Base-by-base conservation (phyloP, 108 stramenopile species). In the Licmophora abbreviata region DNA sequence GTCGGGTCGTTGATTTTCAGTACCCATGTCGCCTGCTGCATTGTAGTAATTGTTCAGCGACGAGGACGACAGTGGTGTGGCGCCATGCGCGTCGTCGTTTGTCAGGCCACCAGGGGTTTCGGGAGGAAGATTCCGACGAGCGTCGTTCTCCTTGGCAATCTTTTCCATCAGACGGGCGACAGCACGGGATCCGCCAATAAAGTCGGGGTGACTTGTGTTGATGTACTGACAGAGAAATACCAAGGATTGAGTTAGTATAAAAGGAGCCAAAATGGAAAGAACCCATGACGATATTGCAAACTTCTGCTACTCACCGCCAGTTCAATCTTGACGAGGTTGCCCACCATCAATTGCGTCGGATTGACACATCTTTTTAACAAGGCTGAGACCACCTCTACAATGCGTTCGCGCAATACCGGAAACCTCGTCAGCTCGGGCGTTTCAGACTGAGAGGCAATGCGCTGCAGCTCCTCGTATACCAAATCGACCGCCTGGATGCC, bases 131-230 rank as follows among this genome's bases (percentile, higher is more conserved):
- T 17, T 33, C 9, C 44, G 46, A 34, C 45, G 42, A 24, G 35
- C 37, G 23, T 47, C 49, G 44, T 60, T 74, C 48, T 84, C 85
- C 48, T 79, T 79, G 38, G 67, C 76, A 59, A 77, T 76, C 51
- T 75, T 81, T 17, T 85, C 71, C 82, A 90, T 94, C 33, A 92
- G 56, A 32, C 67, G 58, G 15, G 92, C 85, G 27, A 95, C 94
- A 17, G 95, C 97, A 11, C 73, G 52, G 44, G 85, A 85, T 21
- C 95, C 97, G 29, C 95, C 97, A 59, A 96, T 91, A 58, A 99
- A 99, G 63, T 97, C 98, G 3, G 98, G 98, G 65, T 99, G 98
- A 54, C 86, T 88, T 7, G 98, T 97, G 69, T 99, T 99, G 56
- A 99, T 88, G 64, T 96, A 96, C 63, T 71, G 0, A 20, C 18